A percentile compares a stretch with the other conserved stretches of the same genome.
Evolutionary conservation across 2,329 filamentous ascomycete genomes (phyloP).

Genomic region (Calonectria fujianensis): DNA sequence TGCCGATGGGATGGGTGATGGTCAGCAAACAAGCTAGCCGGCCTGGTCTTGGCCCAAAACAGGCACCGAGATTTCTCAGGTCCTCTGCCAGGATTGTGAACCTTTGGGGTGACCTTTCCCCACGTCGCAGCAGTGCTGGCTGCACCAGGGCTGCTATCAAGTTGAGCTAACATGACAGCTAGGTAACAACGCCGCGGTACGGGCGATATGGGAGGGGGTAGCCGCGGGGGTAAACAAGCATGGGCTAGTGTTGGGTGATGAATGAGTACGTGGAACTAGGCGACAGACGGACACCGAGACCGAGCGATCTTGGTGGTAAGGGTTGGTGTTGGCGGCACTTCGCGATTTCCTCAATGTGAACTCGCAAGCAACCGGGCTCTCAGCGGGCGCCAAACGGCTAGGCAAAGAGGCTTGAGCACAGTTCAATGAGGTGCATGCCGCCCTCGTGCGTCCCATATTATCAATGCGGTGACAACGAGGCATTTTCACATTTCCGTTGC

Average conservation of each 20-base stretch:
- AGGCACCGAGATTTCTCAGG: slow-evolving; percentile 32
- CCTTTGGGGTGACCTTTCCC: slow-evolving; percentile 30
- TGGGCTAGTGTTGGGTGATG: background rate
- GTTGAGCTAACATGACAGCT: slow-evolving; percentile 6
- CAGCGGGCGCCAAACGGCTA: background rate
- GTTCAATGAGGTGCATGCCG: background rate
- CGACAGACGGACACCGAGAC: slow-evolving; percentile 15
- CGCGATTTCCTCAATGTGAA: background rate
- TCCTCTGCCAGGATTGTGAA: background rate
- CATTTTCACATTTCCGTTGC: slow-evolving; percentile 30
- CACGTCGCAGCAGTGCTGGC: slow-evolving; percentile 28
- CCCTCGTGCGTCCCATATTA: slow-evolving; percentile 5
- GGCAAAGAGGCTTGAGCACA: background rate
- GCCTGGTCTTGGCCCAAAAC: slow-evolving; percentile 27
- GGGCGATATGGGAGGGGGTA: slow-evolving; percentile 14
- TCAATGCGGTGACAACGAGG: slow-evolving; percentile 28
- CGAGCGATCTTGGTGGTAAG: slow-evolving; percentile 10
- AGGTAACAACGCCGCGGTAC: background rate
- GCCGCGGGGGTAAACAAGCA: slow-evolving; percentile 4
- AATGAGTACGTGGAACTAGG: slow-evolving; percentile 1
- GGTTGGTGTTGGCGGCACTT: slow-evolving; percentile 12
- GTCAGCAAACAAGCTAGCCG: slow-evolving; percentile 15
- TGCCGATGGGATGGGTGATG: slow-evolving; percentile 30
- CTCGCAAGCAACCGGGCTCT: background rate
- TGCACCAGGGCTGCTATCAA: slow-evolving; percentile 1